Evolutionary conservation across 2,329 filamentous ascomycete genomes (phyloP), one percentile per base, ranked within the genome.

Genomic region (Acrocalymma vagum): DNA sequence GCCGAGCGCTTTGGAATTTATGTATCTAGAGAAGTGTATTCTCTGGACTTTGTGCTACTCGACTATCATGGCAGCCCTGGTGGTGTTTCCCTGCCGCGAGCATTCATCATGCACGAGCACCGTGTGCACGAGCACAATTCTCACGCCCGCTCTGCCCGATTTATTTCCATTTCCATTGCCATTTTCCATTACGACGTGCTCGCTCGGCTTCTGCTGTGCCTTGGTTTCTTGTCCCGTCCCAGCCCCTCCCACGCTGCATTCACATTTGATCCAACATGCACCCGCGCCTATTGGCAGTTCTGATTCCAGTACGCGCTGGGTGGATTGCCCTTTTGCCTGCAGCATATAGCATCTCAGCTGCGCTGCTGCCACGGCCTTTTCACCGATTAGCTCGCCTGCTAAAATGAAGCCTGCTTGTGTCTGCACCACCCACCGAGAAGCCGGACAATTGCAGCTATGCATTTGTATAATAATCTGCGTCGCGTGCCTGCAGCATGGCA

Each of bases 161-260:
- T 60, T 50, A 55, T 48, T 51, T 53, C 45, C 56, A 42, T 55
- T 53, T 51, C n/a, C n/a, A n/a, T n/a, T n/a, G n/a, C n/a, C n/a
- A n/a, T n/a, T n/a, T n/a, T n/a, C n/a, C n/a, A n/a, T n/a, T n/a
- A n/a, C n/a, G n/a, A n/a, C n/a, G n/a, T n/a, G n/a, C 53, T 56
- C 55, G 55, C 56, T 59, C 62, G 62, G 55, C 52, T 58, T 37
- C 33, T 55, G 48, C 49, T 51, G 46, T 43, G 49, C 53, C 50
- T 60, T 58, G 48, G 42, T 57, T 55, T 55, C 55, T 47, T 47
- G 49, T 58, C 55, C 58, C 54, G 58, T 58, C 55, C 63, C 62
- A 66, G 59, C 62, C 63, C 62, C 62, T 65, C 59, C 36, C 50
- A 44, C 48, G 51, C 56, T 57, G 58, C 59, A 58, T n/a, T n/a